phyloP scores from a whole-genome alignment of 116 monocot genomes.

The Posidonia oceanica region DNA sequence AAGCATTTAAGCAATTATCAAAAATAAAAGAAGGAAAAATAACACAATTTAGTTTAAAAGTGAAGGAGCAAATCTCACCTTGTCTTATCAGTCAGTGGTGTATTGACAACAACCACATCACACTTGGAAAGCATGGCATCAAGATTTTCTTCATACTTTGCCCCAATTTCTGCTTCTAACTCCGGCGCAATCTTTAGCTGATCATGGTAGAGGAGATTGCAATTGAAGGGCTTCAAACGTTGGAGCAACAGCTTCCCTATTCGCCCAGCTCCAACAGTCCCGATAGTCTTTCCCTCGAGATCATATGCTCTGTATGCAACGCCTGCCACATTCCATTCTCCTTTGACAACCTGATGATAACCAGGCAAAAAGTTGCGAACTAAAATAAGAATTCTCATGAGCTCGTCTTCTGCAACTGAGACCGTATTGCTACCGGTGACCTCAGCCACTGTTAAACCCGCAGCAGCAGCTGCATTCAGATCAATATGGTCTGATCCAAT shows the following conservation, averaged over 20 bases:
- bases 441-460: slow-evolving; percentile 88
- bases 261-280: slow-evolving; percentile 86
- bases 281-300: slow-evolving; percentile 90
- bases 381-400: slow-evolving; percentile 89
- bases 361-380: slow-evolving; percentile 89
- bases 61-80: slow-evolving; percentile 23
- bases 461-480: slow-evolving; percentile 73
- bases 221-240: slow-evolving; percentile 86
- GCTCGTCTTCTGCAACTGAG: slow-evolving; percentile 97
- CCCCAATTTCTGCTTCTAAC: slow-evolving; percentile 66
- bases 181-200: slow-evolving; percentile 61
- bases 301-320: slow-evolving; percentile 85
- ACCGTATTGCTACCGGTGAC: slow-evolving; percentile 93
- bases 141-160: slow-evolving; percentile 87
- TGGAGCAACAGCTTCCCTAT: slow-evolving; percentile 84
- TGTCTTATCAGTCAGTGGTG: slow-evolving; percentile 89
- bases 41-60: background rate
- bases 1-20: background rate
- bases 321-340: slow-evolving; percentile 91
- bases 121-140: slow-evolving; percentile 94
- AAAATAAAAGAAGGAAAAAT: background rate
- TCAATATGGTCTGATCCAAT: slow-evolving; percentile 96
- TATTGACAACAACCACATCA: slow-evolving; percentile 80
- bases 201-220: slow-evolving; percentile 85
- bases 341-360: slow-evolving; percentile 71